Conservation (phyloP, 23 red algal genomes). For the Chondrus crispus region DNA sequence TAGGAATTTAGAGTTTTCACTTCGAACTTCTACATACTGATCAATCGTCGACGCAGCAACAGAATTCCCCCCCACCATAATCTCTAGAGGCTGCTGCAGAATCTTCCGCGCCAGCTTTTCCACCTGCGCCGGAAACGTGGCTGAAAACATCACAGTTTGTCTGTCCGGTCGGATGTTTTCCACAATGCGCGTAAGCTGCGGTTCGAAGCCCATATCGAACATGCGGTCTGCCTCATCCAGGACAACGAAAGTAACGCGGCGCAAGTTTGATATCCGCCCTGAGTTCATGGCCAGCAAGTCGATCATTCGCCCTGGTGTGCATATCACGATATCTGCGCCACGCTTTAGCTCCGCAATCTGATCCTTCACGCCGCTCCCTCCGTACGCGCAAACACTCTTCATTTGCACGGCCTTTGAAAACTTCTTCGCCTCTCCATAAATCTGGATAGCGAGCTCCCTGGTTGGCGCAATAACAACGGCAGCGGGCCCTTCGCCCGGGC, state of each 20-base stretch:
- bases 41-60: slow-evolving; percentile 81
- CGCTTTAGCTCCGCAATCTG: slow-evolving; percentile 86
- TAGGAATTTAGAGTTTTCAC: slow-evolving; percentile 83
- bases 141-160: slow-evolving; percentile 98
- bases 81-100: slow-evolving; percentile 65
- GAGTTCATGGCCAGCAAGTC: slow-evolving; percentile 91
- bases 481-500: slow-evolving; percentile 80
- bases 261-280: slow-evolving; percentile 80
- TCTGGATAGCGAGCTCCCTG: slow-evolving; percentile 96
- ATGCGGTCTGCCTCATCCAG: slow-evolving; percentile 97
- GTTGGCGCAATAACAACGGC: slow-evolving; percentile 92
- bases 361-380: slow-evolving; percentile 82
- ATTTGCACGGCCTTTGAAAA: slow-evolving; percentile 48
- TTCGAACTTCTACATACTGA: slow-evolving; percentile 87
- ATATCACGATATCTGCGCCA: slow-evolving; percentile 82
- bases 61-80: slow-evolving; percentile 77
- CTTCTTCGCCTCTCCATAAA: slow-evolving; percentile 72
- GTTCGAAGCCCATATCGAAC: slow-evolving; percentile 99
- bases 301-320: slow-evolving; percentile 95
- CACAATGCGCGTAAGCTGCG: slow-evolving; percentile 85
- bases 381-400: slow-evolving; percentile 82
- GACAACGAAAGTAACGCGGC: slow-evolving; percentile 81
- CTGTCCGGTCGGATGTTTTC: slow-evolving; percentile 86
- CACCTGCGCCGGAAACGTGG: slow-evolving; percentile 90
- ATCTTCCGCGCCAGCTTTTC: slow-evolving; percentile 70